Evolutionary conservation across 78 protist genomes (phyloP).

Genomic region (Dictyostelium intermedium): DNA sequence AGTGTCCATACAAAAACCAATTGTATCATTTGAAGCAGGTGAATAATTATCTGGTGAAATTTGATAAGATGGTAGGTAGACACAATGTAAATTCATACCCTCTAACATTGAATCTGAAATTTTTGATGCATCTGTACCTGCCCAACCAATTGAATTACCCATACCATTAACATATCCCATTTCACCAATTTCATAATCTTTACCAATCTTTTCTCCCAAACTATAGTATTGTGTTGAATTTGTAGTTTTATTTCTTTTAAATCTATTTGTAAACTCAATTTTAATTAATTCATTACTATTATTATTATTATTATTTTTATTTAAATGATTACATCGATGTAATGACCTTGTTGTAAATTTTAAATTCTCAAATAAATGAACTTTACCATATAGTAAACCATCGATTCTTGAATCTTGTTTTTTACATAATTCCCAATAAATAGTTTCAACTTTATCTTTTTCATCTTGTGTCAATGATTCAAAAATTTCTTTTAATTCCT

Average conservation of each 20-base stretch:
- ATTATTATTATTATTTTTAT: neutral
- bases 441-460: neutral
- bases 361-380: neutral
- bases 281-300: neutral
- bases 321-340: constrained; percentile 8
- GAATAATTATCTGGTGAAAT: constrained; percentile 13
- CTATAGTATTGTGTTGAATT: neutral
- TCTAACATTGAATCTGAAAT: constrained; percentile 18
- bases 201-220: constrained; percentile 20
- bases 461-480: neutral
- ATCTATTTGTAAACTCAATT: neutral
- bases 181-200: neutral
- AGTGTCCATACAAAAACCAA: constrained; percentile 21
- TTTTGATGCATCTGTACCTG: constrained; percentile 23
- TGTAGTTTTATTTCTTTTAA: neutral
- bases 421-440: constrained; percentile 50
- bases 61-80: constrained; percentile 20
- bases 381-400: constrained; percentile 9
- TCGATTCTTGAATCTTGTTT: neutral
- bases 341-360: neutral
- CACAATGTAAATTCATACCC: constrained; percentile 32
- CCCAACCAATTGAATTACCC: constrained; percentile 45
- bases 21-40: neutral
- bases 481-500: neutral
- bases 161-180: constrained; percentile 64